Evolutionary conservation across 2,329 filamentous ascomycete genomes (phyloP).

Genomic region (Nothophoma quercina): DNA sequence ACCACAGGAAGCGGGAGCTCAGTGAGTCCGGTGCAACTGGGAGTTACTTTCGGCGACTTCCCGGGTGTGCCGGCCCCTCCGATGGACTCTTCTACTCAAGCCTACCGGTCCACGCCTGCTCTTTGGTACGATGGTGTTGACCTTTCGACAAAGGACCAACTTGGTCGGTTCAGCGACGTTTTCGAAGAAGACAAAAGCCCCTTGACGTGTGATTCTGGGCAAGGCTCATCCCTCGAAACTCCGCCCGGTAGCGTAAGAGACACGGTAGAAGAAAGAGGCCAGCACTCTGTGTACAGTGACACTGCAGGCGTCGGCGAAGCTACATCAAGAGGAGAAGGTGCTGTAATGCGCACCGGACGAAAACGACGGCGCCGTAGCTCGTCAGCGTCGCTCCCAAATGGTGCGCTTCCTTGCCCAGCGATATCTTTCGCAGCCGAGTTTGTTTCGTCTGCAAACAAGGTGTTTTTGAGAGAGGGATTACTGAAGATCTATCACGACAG

Average conservation of each 20-base stretch:
- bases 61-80: constrained; percentile 29
- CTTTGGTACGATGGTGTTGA: constrained; percentile 7
- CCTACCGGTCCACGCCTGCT: constrained; percentile 8
- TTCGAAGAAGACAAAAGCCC: constrained; percentile 23
- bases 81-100: constrained; percentile 4
- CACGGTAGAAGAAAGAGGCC: constrained; percentile 8
- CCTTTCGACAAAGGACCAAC: not conserved
- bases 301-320: not conserved
- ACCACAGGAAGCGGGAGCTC: constrained; percentile 6
- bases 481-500: constrained; percentile 63
- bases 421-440: constrained; percentile 39
- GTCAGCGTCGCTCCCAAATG: constrained; percentile 28
- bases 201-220: constrained; percentile 32
- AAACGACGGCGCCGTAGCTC: constrained; percentile 39
- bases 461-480: constrained; percentile 54
- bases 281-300: not conserved
- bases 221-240: constrained; percentile 38
- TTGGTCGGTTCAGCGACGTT: constrained; percentile 10
- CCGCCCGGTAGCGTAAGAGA: constrained; percentile 29
- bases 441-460: constrained; percentile 46
- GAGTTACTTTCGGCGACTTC: constrained; percentile 41
- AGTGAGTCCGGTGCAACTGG: constrained; percentile 26
- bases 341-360: constrained; percentile 21
- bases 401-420: constrained; percentile 28
- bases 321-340: constrained; percentile 14